Percentiles rank a stretch among this genome's conserved stretches.
Conservation (phyloP, 345 rosid species). For the Lumnitzera littorea region DNA sequence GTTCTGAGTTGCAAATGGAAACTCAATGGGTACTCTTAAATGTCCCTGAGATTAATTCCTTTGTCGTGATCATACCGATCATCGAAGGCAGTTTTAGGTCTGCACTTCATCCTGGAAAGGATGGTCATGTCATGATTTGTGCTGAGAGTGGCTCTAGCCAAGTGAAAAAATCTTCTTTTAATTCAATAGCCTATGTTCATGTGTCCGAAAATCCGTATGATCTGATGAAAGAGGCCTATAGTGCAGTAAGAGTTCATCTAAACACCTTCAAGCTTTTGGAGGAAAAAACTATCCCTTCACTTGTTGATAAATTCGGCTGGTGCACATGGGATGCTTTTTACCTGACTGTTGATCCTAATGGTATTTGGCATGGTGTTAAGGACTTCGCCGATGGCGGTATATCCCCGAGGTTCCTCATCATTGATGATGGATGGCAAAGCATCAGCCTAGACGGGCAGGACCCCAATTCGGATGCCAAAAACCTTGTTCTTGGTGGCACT, state of each 20-base stretch:
- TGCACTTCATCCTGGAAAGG: constrained; percentile 50
- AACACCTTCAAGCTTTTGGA: constrained; percentile 73
- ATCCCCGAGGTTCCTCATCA: constrained; percentile 66
- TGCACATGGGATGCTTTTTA: constrained; percentile 97
- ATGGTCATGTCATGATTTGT: constrained; percentile 45
- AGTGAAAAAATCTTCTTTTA: constrained; percentile 43
- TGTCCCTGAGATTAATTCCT: constrained; percentile 52
- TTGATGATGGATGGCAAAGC: constrained; percentile 91
- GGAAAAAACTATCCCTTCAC: constrained; percentile 54
- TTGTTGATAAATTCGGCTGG: constrained; percentile 83
- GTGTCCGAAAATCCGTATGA: constrained; percentile 61
- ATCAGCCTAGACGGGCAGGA: constrained; percentile 46
- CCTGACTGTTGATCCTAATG: constrained; percentile 72
- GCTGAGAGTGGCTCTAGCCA: constrained; percentile 67
- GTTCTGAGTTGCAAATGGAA: constrained; percentile 76
- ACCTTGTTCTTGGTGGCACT: constrained; percentile 76
- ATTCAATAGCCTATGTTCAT: constrained; percentile 69
- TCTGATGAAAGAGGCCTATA: constrained; percentile 70
- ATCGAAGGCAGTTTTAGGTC: constrained; percentile 70
- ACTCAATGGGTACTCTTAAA: constrained; percentile 71
- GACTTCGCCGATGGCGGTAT: constrained; percentile 61
- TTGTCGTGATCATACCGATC: constrained; percentile 51
- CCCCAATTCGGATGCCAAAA: constrained; percentile 34
- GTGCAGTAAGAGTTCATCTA: constrained; percentile 65
- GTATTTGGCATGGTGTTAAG: constrained; percentile 67